Percentiles rank a stretch among this genome's conserved stretches.
Conservation (phyloP, 495 filamentous ascomycete species). For the Penicillium taxi region DNA sequence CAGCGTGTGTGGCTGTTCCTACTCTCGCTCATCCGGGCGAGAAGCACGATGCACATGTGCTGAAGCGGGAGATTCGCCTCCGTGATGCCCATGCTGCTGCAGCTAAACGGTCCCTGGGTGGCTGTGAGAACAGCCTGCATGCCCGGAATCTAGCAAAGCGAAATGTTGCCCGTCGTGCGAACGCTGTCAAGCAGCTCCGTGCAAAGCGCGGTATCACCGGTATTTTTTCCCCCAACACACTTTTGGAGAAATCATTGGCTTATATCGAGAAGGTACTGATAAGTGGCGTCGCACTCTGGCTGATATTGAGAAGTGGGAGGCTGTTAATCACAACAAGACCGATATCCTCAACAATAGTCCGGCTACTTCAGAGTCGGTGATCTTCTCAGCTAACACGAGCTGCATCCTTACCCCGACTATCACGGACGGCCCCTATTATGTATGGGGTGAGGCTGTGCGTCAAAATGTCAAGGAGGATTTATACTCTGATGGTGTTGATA, state of each 20-base stretch:
- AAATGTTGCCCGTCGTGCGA: slow-evolving; percentile 30
- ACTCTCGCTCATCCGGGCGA: slow-evolving; percentile 30
- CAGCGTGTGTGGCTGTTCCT: slow-evolving; percentile 17
- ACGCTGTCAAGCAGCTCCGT: slow-evolving; percentile 36
- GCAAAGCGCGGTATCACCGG: slow-evolving; percentile 41
- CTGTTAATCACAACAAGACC: slow-evolving; percentile 40
- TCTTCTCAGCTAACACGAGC: slow-evolving; percentile 48
- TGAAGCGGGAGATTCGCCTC: slow-evolving; percentile 26
- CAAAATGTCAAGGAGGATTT: slow-evolving; percentile 36
- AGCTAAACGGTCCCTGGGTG: slow-evolving; percentile 21
- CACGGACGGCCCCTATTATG: slow-evolving; percentile 49
- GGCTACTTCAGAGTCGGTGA: slow-evolving; percentile 22
- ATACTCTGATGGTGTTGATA: slow-evolving; percentile 37
- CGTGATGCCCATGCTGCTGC: slow-evolving; percentile 22
- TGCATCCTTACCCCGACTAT: slow-evolving; percentile 47
- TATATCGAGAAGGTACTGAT: slow-evolving; percentile 13
- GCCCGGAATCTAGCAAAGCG: slow-evolving; percentile 24
- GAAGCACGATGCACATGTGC: slow-evolving; percentile 26
- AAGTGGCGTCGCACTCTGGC: slow-evolving; percentile 26
- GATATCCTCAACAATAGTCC: slow-evolving; percentile 16
- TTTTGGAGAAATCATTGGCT: neutral
- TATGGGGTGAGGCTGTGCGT: slow-evolving; percentile 42
- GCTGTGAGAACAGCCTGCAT: slow-evolving; percentile 19
- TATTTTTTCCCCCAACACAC: slow-evolving; percentile 20
- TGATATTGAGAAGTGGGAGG: slow-evolving; percentile 44